Evolutionary conservation across 2,329 filamentous ascomycete genomes (phyloP).

Genomic region (Triangularia setosa): DNA sequence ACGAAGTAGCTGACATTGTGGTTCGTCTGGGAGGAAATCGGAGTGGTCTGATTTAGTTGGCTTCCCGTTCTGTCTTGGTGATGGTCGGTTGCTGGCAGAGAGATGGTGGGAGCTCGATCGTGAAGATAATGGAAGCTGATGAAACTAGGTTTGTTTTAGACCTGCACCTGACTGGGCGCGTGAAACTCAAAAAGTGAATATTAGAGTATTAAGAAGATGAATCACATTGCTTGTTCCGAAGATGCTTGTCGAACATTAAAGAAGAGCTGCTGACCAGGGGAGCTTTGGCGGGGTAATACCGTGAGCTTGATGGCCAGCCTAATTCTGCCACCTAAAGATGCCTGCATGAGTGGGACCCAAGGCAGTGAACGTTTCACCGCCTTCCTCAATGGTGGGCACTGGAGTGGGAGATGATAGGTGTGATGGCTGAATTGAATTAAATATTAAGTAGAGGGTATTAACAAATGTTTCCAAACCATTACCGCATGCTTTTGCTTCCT

Average conservation of each 20-base stretch:
- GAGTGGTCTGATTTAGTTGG: not conserved
- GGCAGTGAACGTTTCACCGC: not conserved
- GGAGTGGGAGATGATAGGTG: not conserved
- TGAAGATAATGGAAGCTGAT: too few relatives aligned
- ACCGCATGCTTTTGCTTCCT: not conserved
- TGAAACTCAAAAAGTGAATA: not conserved
- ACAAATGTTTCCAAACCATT: not conserved
- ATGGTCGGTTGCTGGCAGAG: too few relatives aligned
- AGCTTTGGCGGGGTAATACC: constrained; percentile 2
- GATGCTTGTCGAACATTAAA: constrained; percentile 8
- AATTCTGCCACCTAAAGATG: constrained; percentile 2
- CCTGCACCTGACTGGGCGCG: not conserved
- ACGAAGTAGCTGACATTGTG: constrained; percentile 49
- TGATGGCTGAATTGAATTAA: not conserved
- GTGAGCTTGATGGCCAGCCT: not conserved
- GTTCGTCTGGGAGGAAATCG: constrained; percentile 3
- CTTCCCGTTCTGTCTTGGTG: not conserved
- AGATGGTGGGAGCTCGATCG: too few relatives aligned
- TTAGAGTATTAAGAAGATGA: not conserved
- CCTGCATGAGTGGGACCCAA: not conserved
- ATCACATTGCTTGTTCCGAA: not conserved
- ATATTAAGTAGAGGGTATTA: not conserved
- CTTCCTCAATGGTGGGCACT: not conserved
- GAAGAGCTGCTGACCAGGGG: constrained; percentile 5
- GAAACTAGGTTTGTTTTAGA: too few relatives aligned